A percentile compares a stretch with the other conserved stretches of the same genome.
phyloP scores from a whole-genome alignment of 1,284 basidiomycete genomes.

The Malassezia psittaci region DNA sequence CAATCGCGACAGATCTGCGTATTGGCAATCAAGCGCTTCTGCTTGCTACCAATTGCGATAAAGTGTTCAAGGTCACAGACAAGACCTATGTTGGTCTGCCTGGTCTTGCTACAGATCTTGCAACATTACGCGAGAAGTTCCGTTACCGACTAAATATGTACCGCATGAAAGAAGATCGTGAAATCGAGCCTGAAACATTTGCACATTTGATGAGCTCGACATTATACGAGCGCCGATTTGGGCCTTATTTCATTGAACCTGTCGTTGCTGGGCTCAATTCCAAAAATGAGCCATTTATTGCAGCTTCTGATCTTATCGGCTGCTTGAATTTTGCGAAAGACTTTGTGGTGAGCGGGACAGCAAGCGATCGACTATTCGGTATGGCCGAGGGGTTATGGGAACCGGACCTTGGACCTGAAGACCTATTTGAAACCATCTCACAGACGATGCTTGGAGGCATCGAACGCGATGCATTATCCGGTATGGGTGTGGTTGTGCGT shows the following conservation, averaged over 20 bases:
- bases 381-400: slow-evolving; percentile 98
- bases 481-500: slow-evolving; percentile 92
- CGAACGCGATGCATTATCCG: slow-evolving; percentile 90
- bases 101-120: slow-evolving; percentile 84
- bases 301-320: slow-evolving; percentile 89
- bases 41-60: slow-evolving; percentile 85
- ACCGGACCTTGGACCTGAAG: slow-evolving; percentile 87
- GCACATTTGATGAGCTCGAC: slow-evolving; percentile 90
- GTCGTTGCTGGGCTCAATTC: slow-evolving; percentile 81
- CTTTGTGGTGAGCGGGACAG: slow-evolving; percentile 92
- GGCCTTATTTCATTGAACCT: slow-evolving; percentile 93
- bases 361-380: slow-evolving; percentile 83
- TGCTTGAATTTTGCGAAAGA: slow-evolving; percentile 91
- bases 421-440: slow-evolving; percentile 95
- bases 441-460: slow-evolving; percentile 91
- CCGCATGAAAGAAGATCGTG: slow-evolving; percentile 96
- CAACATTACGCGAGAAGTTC: slow-evolving; percentile 60
- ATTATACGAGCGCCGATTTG: slow-evolving; percentile 92
- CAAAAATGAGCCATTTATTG: slow-evolving; percentile 81
- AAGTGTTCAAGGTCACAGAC: slow-evolving; percentile 90
- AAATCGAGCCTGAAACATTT: slow-evolving; percentile 92
- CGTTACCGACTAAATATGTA: slow-evolving; percentile 96
- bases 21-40: slow-evolving; percentile 81
- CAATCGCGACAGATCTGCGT: slow-evolving; percentile 89
- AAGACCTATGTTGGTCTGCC: slow-evolving; percentile 84